phyloP scores from a whole-genome alignment of 768 basidiomycete genomes.

The Mrakia hoshinonis region DNA sequence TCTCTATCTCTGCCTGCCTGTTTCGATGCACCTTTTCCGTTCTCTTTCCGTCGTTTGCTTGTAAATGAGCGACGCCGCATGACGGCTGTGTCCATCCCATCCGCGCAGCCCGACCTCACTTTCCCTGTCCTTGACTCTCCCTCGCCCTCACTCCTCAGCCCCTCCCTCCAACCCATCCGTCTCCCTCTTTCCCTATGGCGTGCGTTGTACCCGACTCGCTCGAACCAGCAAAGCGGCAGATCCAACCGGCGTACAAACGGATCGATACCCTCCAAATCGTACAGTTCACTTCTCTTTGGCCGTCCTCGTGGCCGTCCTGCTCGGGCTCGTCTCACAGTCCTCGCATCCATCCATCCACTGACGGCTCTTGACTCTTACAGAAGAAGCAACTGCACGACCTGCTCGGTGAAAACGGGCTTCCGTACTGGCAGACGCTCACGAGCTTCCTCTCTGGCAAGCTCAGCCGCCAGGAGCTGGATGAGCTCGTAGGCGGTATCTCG shows the following conservation, averaged over 20 bases:
- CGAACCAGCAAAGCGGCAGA: background rate
- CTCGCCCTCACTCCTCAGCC: background rate
- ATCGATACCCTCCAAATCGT: slow-evolving; percentile 26
- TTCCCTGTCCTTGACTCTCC: background rate
- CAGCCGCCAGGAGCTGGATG: slow-evolving; percentile 26
- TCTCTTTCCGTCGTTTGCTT: background rate
- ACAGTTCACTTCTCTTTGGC: background rate
- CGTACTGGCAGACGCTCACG: slow-evolving; percentile 25
- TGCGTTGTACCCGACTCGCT: background rate
- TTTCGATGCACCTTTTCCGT: background rate
- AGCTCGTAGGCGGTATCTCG: slow-evolving; percentile 8
- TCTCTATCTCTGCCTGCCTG: background rate
- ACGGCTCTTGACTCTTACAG: background rate
- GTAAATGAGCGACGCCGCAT: too few species aligned
- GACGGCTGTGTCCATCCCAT: too few species aligned
- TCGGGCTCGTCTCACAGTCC: background rate
- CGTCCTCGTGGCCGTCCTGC: background rate
- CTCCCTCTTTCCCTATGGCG: background rate
- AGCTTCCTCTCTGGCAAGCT: slow-evolving; percentile 26
- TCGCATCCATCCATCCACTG: background rate
- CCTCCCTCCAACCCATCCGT: background rate
- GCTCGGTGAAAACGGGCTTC: slow-evolving; percentile 24
- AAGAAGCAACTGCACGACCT: slow-evolving; percentile 29
- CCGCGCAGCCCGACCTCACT: too few species aligned
- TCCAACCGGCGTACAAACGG: slow-evolving; percentile 1